These are phyloP conservation scores for Didymella sp. DNA, from an alignment of 2,329 filamentous ascomycete species.

Conservation along the genomic window DNA sequence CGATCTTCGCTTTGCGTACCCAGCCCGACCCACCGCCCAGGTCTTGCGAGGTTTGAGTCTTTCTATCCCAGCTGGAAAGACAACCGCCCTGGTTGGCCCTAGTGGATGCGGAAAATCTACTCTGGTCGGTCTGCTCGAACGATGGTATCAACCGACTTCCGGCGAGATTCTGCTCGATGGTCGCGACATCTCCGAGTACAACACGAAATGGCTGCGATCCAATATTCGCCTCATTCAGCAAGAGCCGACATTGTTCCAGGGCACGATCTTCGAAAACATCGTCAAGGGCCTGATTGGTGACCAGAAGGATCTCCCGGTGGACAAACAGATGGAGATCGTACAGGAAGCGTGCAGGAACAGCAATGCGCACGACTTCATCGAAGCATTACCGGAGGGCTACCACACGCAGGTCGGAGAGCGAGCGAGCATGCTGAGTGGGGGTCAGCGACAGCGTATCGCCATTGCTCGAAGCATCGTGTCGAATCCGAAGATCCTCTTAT, in stretches of 20 bases:
- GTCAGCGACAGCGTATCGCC: constrained; percentile 87
- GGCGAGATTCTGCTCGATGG: constrained; percentile 31
- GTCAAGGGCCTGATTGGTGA: constrained; percentile 74
- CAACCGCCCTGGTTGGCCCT: constrained; percentile 72
- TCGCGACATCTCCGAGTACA: constrained; percentile 75
- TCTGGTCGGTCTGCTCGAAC: constrained; percentile 84
- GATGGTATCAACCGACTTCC: constrained; percentile 77
- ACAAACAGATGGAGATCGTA: constrained; percentile 7
- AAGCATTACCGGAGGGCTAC: constrained; percentile 70
- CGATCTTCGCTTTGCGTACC: constrained; percentile 92
- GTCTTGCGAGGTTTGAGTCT: constrained; percentile 56
- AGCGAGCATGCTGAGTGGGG: constrained; percentile 58
- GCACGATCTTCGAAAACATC: constrained; percentile 88
- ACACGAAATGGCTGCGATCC: constrained; percentile 86
- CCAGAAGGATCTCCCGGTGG: constrained; percentile 57
- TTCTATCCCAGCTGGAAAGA: constrained; percentile 64
- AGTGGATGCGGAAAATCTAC: constrained; percentile 87
- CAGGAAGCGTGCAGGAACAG: constrained; percentile 58
- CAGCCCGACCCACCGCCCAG: constrained; percentile 78
- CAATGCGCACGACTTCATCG: constrained; percentile 91
- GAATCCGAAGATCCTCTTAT: constrained; percentile 19
- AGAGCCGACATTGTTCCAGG: constrained; percentile 87
- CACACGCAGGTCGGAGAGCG: constrained; percentile 91
- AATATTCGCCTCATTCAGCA: constrained; percentile 91
- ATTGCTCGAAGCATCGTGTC: constrained; percentile 35